Evolutionary conservation across 345 rosid species (phyloP).

Genomic region (Rhodamnia argentea): DNA sequence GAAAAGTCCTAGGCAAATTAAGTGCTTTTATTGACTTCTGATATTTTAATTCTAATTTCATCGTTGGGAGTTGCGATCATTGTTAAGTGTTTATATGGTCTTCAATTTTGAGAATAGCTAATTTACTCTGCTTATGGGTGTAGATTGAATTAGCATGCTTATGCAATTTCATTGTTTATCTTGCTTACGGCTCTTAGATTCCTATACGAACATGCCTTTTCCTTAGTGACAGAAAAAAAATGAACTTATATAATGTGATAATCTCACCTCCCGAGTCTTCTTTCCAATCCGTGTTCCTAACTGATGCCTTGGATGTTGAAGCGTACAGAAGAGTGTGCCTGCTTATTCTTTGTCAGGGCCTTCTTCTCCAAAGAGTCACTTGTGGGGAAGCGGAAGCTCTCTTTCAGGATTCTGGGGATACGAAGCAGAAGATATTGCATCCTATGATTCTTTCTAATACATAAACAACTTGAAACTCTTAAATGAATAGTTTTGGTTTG

Average conservation of each 20-base stretch:
- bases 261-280: background rate
- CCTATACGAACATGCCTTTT: background rate
- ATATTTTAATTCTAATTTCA: background rate
- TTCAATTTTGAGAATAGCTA: background rate
- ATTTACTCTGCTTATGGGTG: background rate
- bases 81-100: background rate
- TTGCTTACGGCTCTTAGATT: background rate
- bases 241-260: background rate
- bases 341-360: background rate
- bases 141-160: background rate
- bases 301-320: background rate
- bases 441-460: background rate
- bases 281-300: background rate
- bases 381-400: background rate
- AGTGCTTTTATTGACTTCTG: background rate
- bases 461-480: background rate
- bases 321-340: background rate
- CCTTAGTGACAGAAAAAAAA: background rate
- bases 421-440: background rate
- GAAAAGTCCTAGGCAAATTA: background rate
- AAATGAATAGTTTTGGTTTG: background rate
- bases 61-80: background rate
- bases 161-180: background rate
- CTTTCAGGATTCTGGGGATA: background rate
- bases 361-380: background rate